Evolutionary conservation across 2,329 filamentous ascomycete species (phyloP).

Genomic region (Aspergillus terreus): DNA sequence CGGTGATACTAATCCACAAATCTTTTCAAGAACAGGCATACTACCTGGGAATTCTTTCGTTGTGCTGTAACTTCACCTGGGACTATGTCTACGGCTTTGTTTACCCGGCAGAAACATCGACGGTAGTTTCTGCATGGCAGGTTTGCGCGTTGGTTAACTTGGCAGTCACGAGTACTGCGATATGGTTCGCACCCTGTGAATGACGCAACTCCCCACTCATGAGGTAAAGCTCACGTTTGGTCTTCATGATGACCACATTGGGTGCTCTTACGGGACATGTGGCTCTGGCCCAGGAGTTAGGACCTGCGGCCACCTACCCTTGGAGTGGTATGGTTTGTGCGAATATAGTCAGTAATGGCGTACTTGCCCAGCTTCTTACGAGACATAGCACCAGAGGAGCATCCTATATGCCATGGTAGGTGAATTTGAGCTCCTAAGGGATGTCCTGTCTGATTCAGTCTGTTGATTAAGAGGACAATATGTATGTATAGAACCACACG

Average conservation of each 20-base stretch:
- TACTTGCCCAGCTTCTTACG: conserved; percentile 7
- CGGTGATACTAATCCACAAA: conserved; percentile 1
- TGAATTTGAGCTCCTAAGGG: background rate
- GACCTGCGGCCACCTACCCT: conserved; percentile 5
- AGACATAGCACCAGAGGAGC: conserved; percentile 9
- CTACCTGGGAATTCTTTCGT: conserved; percentile 13
- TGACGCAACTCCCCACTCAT: conserved; percentile 17
- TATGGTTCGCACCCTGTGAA: conserved; percentile 11
- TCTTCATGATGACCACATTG: conserved; percentile 1
- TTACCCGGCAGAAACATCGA: conserved; percentile 10
- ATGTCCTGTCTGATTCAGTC: background rate
- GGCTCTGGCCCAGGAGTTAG: conserved; percentile 8
- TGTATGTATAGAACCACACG: conserved; percentile 6
- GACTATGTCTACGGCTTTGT: conserved; percentile 14
- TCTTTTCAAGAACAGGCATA: conserved; percentile 15
- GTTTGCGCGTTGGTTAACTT: conserved; percentile 8
- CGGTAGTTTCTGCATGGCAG: conserved; percentile 7
- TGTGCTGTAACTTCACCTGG: conserved; percentile 17
- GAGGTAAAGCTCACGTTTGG: conserved; percentile 6
- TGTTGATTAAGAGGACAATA: background rate
- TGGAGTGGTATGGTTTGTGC: conserved; percentile 9
- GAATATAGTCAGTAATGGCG: conserved; percentile 6
- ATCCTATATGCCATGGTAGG: conserved; percentile 13
- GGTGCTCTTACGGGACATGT: conserved; percentile 6
- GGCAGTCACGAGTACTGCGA: conserved; percentile 13